Evolutionary conservation across 306 rosid species (phyloP), one percentile per base, ranked within the genome.

Genomic region (Benincasa hispida): DNA sequence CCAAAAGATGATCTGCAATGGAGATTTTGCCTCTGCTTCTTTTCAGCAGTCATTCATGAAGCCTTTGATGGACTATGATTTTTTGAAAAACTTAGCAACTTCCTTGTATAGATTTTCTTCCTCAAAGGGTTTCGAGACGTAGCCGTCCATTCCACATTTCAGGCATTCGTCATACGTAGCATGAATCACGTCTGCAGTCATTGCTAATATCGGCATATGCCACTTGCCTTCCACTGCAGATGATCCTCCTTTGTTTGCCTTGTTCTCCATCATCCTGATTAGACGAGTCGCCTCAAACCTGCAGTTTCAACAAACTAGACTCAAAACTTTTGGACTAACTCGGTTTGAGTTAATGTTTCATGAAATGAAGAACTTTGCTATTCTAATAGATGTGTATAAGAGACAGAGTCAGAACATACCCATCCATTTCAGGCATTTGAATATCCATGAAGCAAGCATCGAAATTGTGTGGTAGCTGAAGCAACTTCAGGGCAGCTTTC

Each of bases 351-450:
- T 32, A 37, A 66, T 19, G 30, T 66, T 39, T 66, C 73, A 37
- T 21, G 54, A 41, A 68, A 68, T 39, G 34, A 22, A 68, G 54
- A 68, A 68, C 19, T 21, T 41, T 68, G n/a, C 21, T n/a, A 13
- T 39, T 68, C n/a, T 41, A 68, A n/a, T 41, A n/a, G n/a, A n/a
- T n/a, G n/a, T n/a, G n/a, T n/a, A n/a, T n/a, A n/a, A n/a, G n/a
- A n/a, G n/a, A n/a, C n/a, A n/a, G n/a, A 39, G 72, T 47, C 5
- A 14, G 18, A 68, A 74, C 91, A 41, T 87, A 93, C 99, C 99
- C 99, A 66, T 95, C 99, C 99, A 95, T 95, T 81, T 95, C 99
- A 11, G 99, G 99, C 99, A 95, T 95, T 77, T 95, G 99, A 81
- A 95, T 92, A 79, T 95, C 99, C 99, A 95, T 95, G 88, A 95